A percentile compares a stretch with the other conserved stretches of the same genome.
Evolutionary conservation across 1,284 basidiomycete genomes (phyloP).

Genomic region (Apiotrichum mycotoxinovorans): DNA sequence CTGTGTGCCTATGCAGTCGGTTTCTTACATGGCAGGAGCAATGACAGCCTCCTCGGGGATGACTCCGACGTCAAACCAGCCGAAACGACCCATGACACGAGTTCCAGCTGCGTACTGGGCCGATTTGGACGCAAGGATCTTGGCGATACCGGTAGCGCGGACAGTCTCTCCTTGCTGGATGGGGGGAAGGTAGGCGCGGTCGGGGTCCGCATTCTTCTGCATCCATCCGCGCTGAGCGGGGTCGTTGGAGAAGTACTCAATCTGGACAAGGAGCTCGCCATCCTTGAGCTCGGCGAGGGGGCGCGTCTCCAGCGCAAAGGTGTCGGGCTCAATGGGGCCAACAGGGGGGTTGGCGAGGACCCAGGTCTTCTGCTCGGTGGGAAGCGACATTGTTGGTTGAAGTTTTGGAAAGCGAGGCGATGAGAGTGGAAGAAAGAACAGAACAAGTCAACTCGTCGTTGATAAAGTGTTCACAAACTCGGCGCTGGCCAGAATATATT

Average conservation of each 20-base stretch:
- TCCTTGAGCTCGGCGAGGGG: slow-evolving; percentile 27
- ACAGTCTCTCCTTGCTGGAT: slow-evolving; percentile 32
- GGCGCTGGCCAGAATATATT: too few species aligned
- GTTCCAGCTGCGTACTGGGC: slow-evolving; percentile 28
- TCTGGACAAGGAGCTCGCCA: slow-evolving; percentile 31
- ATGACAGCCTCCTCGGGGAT: slow-evolving; percentile 15
- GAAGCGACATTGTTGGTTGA: slow-evolving; percentile 11
- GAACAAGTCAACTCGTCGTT: too few species aligned
- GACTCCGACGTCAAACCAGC: slow-evolving; percentile 39
- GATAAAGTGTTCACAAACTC: too few species aligned
- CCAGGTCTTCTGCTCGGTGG: slow-evolving; percentile 21
- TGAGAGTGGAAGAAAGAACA: not conserved
- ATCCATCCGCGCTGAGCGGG: slow-evolving; percentile 40
- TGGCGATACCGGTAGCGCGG: slow-evolving; percentile 21
- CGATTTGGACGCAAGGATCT: slow-evolving; percentile 29
- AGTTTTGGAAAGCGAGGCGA: not conserved
- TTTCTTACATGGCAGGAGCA: slow-evolving; percentile 3
- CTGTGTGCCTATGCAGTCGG: not conserved
- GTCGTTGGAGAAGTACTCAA: slow-evolving; percentile 35
- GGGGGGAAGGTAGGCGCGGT: slow-evolving; percentile 23
- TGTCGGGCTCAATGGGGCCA: slow-evolving; percentile 20
- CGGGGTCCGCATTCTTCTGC: slow-evolving; percentile 8
- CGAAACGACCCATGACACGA: slow-evolving; percentile 16
- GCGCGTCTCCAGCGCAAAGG: slow-evolving; percentile 22
- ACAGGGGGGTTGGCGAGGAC: slow-evolving; percentile 31